phyloP scores from a whole-genome alignment of 140 eudicot genomes.

The Oenanthe javanica region DNA sequence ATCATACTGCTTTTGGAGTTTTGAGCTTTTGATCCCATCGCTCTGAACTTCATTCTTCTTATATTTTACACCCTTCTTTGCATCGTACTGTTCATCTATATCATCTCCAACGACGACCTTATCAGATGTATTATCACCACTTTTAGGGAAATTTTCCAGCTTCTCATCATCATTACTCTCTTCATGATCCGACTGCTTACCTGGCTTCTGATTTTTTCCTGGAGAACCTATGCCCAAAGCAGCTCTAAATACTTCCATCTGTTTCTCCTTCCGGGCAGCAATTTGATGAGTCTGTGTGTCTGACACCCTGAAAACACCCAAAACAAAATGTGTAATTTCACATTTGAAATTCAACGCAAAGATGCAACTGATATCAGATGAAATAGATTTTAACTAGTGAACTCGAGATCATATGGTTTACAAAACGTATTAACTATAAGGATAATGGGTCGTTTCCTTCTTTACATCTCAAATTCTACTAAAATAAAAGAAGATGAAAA shows the following conservation, averaged over 20 bases:
- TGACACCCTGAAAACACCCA: slow-evolving; percentile 46
- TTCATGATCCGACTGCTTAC: slow-evolving; percentile 27
- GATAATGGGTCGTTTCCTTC: no score
- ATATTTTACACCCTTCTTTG: background rate
- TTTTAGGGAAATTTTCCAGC: slow-evolving; percentile 15
- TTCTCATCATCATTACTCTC: slow-evolving; percentile 27
- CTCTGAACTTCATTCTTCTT: slow-evolving; percentile 20
- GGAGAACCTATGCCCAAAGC: slow-evolving; percentile 38
- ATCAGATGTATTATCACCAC: slow-evolving; percentile 21
- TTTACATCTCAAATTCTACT: no score
- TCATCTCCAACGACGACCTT: slow-evolving; percentile 20
- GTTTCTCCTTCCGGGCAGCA: slow-evolving; percentile 90
- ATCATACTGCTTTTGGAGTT: slow-evolving; percentile 24
- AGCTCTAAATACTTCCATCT: slow-evolving; percentile 73
- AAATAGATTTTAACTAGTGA: background rate
- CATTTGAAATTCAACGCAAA: background rate
- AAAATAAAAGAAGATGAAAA: no score
- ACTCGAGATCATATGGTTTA: no score
- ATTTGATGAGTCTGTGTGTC: slow-evolving; percentile 94
- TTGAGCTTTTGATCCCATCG: slow-evolving; percentile 20
- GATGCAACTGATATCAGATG: background rate
- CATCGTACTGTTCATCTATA: slow-evolving; percentile 15
- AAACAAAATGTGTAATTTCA: no score
- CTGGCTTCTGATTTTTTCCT: slow-evolving; percentile 4
- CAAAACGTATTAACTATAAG: no score